A percentile compares a stretch with the other conserved stretches of the same genome.
phyloP scores from a whole-genome alignment of 1,284 basidiomycete genomes.

The Cerioporus squamosus region DNA sequence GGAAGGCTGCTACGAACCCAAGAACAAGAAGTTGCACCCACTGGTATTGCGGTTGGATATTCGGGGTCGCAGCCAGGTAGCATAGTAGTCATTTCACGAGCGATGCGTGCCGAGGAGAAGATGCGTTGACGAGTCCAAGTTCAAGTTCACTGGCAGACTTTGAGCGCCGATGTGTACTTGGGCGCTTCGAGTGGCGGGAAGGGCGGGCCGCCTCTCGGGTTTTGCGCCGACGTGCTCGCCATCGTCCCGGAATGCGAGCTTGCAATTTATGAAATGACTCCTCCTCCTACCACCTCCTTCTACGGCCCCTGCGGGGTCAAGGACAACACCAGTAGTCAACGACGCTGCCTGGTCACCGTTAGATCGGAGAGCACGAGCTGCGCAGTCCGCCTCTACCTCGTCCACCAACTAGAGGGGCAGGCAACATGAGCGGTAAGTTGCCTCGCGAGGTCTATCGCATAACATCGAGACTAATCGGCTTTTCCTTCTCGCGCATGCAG shows the following conservation, averaged over 20 bases:
- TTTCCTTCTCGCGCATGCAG: constrained; percentile 37
- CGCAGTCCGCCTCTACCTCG: background rate
- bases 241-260: background rate
- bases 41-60: too few species aligned
- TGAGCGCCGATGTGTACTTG: background rate
- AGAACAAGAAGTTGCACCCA: too few species aligned
- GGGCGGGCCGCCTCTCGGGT: background rate
- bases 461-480: background rate
- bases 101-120: too few species aligned
- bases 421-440: constrained; percentile 1
- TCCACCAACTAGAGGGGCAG: background rate
- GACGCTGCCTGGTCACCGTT: background rate
- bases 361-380: constrained; percentile 6
- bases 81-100: too few species aligned
- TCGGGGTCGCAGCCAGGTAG: too few species aligned
- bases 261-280: constrained; percentile 22
- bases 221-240: background rate
- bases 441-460: background rate
- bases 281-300: constrained; percentile 10
- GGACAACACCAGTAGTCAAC: background rate
- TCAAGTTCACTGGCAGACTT: too few species aligned
- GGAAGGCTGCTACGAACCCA: too few species aligned
- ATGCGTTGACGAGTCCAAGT: too few species aligned
- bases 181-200: background rate
- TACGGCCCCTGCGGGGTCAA: background rate